These are phyloP conservation scores for Candida tibetensis DNA, from an alignment of 805 yeast genomes.

Conservation along the genomic window DNA sequence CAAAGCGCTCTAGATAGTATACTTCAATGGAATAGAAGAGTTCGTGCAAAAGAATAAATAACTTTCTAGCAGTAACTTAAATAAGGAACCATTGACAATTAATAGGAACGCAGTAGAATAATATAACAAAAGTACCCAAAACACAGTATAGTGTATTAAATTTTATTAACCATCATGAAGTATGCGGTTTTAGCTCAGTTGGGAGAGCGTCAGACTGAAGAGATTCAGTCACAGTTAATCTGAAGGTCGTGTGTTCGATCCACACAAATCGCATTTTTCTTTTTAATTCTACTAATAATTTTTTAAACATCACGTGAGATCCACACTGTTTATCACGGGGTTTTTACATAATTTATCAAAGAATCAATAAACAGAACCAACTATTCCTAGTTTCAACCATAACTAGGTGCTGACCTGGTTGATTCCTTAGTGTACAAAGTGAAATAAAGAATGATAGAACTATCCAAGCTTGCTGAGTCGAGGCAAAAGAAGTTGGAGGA, in stretches of 20 bases:
- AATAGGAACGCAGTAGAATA: too few species aligned
- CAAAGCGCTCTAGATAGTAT: too few species aligned
- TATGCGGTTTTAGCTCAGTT: slow-evolving; percentile 36
- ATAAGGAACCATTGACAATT: too few species aligned
- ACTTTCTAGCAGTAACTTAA: too few species aligned
- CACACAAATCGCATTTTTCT: slow-evolving; percentile 61
- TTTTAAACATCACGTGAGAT: slow-evolving; percentile 18
- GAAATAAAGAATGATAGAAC: slow-evolving; percentile 1
- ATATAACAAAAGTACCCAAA: too few species aligned
- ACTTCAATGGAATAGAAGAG: too few species aligned
- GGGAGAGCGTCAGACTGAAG: slow-evolving; percentile 39
- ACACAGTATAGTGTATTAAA: too few species aligned
- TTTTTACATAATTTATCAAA: background rate
- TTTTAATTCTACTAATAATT: background rate
- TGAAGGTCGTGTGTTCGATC: slow-evolving; percentile 90
- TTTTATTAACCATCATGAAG: too few species aligned
- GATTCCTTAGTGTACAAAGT: slow-evolving; percentile 3
- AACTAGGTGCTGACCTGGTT: slow-evolving; percentile 1
- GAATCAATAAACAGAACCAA: slow-evolving; percentile 1
- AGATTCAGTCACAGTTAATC: slow-evolving; percentile 42
- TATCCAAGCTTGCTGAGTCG: slow-evolving; percentile 6
- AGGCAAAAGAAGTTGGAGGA: slow-evolving; percentile 20
- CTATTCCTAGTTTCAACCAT: background rate
- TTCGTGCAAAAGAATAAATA: too few species aligned
- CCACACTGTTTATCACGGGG: slow-evolving; percentile 20